These are phyloP conservation scores for Teunomyces stri DNA, from an alignment of 805 yeast species.

Conservation along the genomic window DNA sequence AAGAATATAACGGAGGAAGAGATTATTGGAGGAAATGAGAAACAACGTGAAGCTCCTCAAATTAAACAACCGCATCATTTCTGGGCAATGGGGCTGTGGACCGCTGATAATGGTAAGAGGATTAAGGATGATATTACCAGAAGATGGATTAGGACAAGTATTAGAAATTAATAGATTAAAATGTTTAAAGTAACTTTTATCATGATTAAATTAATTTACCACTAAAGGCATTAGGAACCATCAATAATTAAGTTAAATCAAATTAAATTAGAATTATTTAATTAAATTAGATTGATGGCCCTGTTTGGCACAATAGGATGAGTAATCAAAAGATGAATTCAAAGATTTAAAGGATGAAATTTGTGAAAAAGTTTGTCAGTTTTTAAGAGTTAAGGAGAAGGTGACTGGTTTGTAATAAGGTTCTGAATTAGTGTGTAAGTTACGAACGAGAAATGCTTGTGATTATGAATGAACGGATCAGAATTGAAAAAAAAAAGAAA, in stretches of 20 bases:
- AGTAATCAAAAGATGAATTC: too few relatives aligned
- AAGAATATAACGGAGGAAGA: background rate
- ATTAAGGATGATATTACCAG: conserved; percentile 54
- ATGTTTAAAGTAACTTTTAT: background rate
- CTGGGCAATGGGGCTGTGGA: conserved; percentile 70
- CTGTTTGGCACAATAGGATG: too few relatives aligned
- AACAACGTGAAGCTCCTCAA: conserved; percentile 22
- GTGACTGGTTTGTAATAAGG: background rate
- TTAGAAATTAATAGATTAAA: conserved; percentile 9
- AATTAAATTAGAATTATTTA: too few relatives aligned
- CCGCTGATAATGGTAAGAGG: conserved; percentile 41
- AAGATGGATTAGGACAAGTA: conserved; percentile 49
- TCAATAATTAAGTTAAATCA: too few relatives aligned
- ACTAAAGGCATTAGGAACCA: background rate
- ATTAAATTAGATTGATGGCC: too few relatives aligned
- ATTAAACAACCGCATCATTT: conserved; percentile 48
- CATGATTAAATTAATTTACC: background rate
- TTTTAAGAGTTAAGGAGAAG: background rate
- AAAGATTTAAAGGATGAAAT: too few relatives aligned
- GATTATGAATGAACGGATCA: background rate
- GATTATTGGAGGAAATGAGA: background rate
- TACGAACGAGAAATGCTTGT: background rate
- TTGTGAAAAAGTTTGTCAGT: too few relatives aligned
- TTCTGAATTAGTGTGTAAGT: background rate
- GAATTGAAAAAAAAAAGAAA: background rate